These are phyloP conservation scores for Puccinia triticina DNA, from an alignment of 1,284 basidiomycete species.

Conservation along the genomic window DNA sequence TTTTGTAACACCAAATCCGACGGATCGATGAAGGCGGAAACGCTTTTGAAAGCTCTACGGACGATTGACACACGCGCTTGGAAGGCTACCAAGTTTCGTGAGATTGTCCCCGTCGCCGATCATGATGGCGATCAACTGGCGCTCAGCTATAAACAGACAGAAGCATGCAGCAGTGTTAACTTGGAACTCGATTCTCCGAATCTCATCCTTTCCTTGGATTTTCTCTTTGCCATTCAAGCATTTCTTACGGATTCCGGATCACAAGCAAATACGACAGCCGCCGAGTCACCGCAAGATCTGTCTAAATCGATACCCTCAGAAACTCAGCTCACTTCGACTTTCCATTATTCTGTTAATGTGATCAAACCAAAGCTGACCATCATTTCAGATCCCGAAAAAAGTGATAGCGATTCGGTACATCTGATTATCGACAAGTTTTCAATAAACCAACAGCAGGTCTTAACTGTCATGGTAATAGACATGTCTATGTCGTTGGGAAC, in stretches of 20 bases:
- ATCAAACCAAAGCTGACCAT: conserved; percentile 48
- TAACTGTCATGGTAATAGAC: conserved; percentile 36
- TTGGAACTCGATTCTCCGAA: conserved; percentile 90
- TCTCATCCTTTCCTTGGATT: conserved; percentile 90
- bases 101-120: conserved; percentile 88
- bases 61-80: conserved; percentile 85
- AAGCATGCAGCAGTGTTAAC: conserved; percentile 71
- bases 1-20: conserved; percentile 82
- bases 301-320: conserved; percentile 28
- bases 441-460: conserved; percentile 38
- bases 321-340: conserved; percentile 4
- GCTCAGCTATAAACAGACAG: conserved; percentile 80
- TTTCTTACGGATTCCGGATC: conserved; percentile 76
- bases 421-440: conserved; percentile 50
- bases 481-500: conserved; percentile 50
- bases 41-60: conserved; percentile 85
- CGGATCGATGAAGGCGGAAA: conserved; percentile 80
- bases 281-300: conserved; percentile 9
- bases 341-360: conserved; percentile 42
- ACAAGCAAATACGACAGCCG: conserved; percentile 47
- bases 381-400: conserved; percentile 49
- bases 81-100: conserved; percentile 77
- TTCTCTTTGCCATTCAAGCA: conserved; percentile 80
- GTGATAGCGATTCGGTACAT: conserved; percentile 48
- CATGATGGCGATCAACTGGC: conserved; percentile 93